Conservation (phyloP, 148 eudicot genomes). For the Rhododendron williamsianum region DNA sequence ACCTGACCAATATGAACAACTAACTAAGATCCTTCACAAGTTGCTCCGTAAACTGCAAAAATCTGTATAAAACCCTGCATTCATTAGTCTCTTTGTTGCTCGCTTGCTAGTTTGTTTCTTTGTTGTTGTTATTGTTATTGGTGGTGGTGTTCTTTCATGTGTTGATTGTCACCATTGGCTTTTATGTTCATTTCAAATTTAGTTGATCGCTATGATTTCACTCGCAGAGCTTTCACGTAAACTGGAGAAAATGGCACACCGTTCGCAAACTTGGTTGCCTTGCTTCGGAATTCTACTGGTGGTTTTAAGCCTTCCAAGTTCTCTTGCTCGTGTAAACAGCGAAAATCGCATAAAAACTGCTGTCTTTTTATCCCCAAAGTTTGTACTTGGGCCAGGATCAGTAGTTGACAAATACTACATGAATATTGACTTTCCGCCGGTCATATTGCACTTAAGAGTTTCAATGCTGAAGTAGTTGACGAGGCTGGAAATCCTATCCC, state of each 20-base stretch:
- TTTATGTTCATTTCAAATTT: background rate
- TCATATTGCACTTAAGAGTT: slow-evolving; percentile 69
- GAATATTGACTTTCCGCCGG: slow-evolving; percentile 71
- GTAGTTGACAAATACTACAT: slow-evolving; percentile 55
- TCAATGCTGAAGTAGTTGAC: slow-evolving; percentile 85
- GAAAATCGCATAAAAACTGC: slow-evolving; percentile 33
- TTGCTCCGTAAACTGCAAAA: background rate
- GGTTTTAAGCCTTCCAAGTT: slow-evolving; percentile 22
- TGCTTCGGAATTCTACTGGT: slow-evolving; percentile 19
- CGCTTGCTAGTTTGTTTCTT: background rate
- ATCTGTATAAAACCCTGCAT: background rate
- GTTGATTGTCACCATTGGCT: background rate
- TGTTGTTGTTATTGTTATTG: background rate
- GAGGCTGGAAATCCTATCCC: slow-evolving; percentile 65
- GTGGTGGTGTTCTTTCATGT: background rate
- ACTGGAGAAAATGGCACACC: slow-evolving; percentile 24
- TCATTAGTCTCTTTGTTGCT: background rate
- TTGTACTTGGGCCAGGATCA: slow-evolving; percentile 64
- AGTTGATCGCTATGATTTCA: background rate
- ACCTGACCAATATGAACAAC: background rate
- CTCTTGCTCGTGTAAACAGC: slow-evolving; percentile 22
- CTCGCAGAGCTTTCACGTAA: background rate
- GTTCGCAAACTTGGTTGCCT: slow-evolving; percentile 20
- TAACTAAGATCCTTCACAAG: background rate
- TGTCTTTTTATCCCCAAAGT: slow-evolving; percentile 55